These are phyloP conservation scores for Dendrobium officinale DNA, from an alignment of 106 monocot genomes.

Conservation along the genomic window DNA sequence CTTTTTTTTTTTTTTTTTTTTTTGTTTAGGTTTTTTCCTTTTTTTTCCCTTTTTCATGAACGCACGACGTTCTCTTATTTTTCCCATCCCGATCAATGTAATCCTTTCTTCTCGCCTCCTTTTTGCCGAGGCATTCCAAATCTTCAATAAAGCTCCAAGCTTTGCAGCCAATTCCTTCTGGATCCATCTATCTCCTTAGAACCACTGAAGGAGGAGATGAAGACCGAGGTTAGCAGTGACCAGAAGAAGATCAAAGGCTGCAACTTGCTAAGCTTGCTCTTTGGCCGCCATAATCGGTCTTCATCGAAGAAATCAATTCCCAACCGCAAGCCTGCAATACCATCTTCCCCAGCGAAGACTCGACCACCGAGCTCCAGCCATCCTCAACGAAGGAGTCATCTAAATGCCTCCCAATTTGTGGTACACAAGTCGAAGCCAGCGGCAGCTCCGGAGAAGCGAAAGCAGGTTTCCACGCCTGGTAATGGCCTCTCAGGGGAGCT, in stretches of 20 bases:
- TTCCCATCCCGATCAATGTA: neutral
- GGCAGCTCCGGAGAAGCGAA: neutral
- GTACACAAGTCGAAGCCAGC: neutral
- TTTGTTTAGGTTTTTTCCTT: no score
- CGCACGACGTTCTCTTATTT: neutral
- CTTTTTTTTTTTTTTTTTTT: neutral
- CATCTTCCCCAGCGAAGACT: neutral
- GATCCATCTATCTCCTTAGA: neutral
- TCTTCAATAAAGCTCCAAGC: neutral
- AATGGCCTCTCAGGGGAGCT: slow-evolving; percentile 8
- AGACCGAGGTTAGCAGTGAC: neutral
- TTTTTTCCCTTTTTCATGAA: neutral
- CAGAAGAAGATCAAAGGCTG: neutral
- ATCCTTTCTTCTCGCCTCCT: neutral
- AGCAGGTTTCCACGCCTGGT: neutral
- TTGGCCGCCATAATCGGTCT: neutral
- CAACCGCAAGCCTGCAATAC: neutral
- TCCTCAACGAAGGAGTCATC: neutral
- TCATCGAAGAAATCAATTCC: neutral
- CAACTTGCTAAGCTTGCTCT: neutral
- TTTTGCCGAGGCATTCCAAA: neutral
- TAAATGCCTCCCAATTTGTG: neutral
- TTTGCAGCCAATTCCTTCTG: neutral
- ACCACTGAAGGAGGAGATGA: neutral
- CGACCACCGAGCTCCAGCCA: neutral